Evolutionary conservation across 192 early-diverging fungal species (phyloP), one percentile per base, ranked within the genome.

Genomic region (Chytriomyces sp.): DNA sequence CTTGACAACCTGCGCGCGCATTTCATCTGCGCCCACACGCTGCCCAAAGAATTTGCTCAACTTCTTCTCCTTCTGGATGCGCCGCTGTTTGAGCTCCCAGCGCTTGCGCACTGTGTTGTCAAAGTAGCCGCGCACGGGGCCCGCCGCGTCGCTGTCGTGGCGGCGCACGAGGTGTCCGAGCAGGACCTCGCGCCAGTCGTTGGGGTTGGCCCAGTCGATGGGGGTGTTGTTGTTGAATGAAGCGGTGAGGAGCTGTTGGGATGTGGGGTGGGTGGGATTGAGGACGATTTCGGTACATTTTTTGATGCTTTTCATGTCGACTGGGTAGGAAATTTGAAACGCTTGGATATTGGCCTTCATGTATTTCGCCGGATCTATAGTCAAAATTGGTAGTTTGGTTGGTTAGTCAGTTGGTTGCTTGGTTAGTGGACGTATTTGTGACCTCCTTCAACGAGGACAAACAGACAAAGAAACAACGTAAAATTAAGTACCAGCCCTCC

Each of bases 41-140:
- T 84, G 77, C 32, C 90, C 90, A 81, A 91, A 91, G 78, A 91
- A 91, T 54, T 85, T 88, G 70, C 80, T 77, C 39, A 91, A 78
- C 69, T 88, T 88, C 61, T 86, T 88, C 28, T 87, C 85, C 79
- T 89, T 89, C 40, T 78, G 76, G 30, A 89, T 84, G 37, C 79
- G 76, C 36, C 78, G 68, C 77, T 90, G 87, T 77, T 89, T 89
- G 32, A 84, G 74, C 32, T 81, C 61, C 60, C 83, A 87, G 28
- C 61, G 70, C 40, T 80, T 72, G 4, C 83, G 81, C 39, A 74
- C 71, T 26, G 59, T 80, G 61, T 81, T 77, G 70, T 76, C 78
- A 64, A 91, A 89, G 77, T 91, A 91, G 0, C 83, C 83, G 38
- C 70, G 58, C n/a, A 78, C 37, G n/a, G 44, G 52, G 33, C 37